Percentiles rank a stretch among this genome's conserved stretches.
Evolutionary conservation across 2,329 filamentous ascomycete species (phyloP).

Genomic region (Diplodia sapinea): DNA sequence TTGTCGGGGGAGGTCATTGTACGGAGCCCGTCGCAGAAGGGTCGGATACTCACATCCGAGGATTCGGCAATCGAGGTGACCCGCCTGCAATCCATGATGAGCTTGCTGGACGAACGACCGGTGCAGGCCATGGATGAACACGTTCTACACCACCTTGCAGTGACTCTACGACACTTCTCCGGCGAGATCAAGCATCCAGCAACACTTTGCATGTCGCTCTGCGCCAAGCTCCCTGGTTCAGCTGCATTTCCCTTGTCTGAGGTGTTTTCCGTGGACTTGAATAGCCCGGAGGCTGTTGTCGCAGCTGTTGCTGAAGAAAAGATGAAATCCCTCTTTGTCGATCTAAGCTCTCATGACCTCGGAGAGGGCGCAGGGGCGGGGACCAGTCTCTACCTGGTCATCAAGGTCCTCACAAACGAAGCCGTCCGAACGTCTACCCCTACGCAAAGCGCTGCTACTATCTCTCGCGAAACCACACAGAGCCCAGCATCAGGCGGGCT

Average conservation of each 20-base stretch:
- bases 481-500: slow-evolving; percentile 36
- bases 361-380: slow-evolving; percentile 69
- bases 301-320: slow-evolving; percentile 68
- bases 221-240: slow-evolving; percentile 70
- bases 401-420: slow-evolving; percentile 73
- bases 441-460: slow-evolving; percentile 40
- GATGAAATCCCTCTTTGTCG: slow-evolving; percentile 85
- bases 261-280: slow-evolving; percentile 78
- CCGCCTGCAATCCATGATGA: slow-evolving; percentile 93
- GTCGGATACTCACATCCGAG: slow-evolving; percentile 85
- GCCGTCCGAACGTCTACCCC: slow-evolving; percentile 42
- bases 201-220: slow-evolving; percentile 75
- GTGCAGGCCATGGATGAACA: slow-evolving; percentile 69
- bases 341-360: slow-evolving; percentile 78
- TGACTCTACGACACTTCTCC: slow-evolving; percentile 83
- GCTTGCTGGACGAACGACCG: slow-evolving; percentile 83
- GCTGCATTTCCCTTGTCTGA: slow-evolving; percentile 76
- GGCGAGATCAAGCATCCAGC: slow-evolving; percentile 77
- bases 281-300: slow-evolving; percentile 73
- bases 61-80: slow-evolving; percentile 93
- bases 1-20: slow-evolving; percentile 94
- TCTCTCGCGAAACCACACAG: slow-evolving; percentile 40
- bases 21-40: slow-evolving; percentile 80
- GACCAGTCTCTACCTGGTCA: slow-evolving; percentile 79
- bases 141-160: slow-evolving; percentile 78